Conservation (phyloP, 306 rosid species). For the Vicia faba region DNA sequence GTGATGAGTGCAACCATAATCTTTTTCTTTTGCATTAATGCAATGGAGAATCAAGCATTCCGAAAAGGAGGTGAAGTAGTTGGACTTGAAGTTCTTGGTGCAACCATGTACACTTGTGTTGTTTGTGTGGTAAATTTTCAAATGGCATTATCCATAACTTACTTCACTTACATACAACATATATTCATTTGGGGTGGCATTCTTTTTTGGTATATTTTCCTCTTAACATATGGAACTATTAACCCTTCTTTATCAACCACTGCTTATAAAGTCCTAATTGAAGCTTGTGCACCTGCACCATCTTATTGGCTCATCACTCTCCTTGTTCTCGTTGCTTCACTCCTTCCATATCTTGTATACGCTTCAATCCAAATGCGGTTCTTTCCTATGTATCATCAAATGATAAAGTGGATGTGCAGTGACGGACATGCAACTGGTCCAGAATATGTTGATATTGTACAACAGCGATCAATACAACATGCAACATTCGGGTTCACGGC, state of each 20-base stretch:
- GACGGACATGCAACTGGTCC: conserved; percentile 68
- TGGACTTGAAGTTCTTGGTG: conserved; percentile 64
- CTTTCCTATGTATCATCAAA: conserved; percentile 84
- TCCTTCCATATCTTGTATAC: conserved; percentile 66
- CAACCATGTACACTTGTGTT: conserved; percentile 80
- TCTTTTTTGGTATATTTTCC: conserved; percentile 76
- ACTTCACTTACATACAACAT: conserved; percentile 85
- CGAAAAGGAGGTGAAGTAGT: conserved; percentile 74
- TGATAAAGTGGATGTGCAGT: conserved; percentile 71
- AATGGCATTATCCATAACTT: conserved; percentile 75
- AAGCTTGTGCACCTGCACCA: conserved; percentile 86
- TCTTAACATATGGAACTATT: conserved; percentile 76
- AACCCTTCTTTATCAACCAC: conserved; percentile 69
- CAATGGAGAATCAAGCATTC: conserved; percentile 70
- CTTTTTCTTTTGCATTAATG: conserved; percentile 68
- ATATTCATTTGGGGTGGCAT: conserved; percentile 88
- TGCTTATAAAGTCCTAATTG: conserved; percentile 76
- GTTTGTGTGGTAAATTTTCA: conserved; percentile 89
- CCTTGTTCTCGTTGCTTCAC: conserved; percentile 59
- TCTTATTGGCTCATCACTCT: conserved; percentile 75
- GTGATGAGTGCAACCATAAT: conserved; percentile 51
- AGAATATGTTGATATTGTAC: conserved; percentile 63
- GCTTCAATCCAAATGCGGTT: conserved; percentile 73
- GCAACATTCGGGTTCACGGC: conserved; percentile 87
- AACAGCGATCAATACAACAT: conserved; percentile 68